Evolutionary conservation across 192 early-diverging fungal species (phyloP).

Genomic region (Paraglomus brasilianum): DNA sequence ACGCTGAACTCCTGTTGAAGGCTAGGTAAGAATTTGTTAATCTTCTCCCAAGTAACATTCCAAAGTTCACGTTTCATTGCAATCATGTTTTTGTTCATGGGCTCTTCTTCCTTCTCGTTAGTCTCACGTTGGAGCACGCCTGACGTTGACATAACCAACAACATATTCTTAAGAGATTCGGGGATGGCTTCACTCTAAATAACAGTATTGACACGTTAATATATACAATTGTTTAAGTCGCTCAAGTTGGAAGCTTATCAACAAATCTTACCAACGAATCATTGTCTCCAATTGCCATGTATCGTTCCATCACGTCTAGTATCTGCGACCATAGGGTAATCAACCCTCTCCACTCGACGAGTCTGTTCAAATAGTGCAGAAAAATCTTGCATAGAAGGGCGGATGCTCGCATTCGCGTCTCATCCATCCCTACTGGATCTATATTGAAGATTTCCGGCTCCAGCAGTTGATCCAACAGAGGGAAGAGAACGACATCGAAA

Average conservation of each 20-base stretch:
- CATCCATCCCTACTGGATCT: constrained; percentile 69
- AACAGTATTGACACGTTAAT: not conserved
- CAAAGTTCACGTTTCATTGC: constrained; percentile 47
- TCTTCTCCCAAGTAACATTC: constrained; percentile 67
- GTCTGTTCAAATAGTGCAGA: constrained; percentile 62
- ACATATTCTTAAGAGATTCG: constrained; percentile 80
- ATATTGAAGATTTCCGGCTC: constrained; percentile 67
- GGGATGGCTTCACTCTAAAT: constrained; percentile 67
- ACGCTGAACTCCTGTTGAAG: constrained; percentile 56
- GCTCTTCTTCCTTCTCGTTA: too few species aligned
- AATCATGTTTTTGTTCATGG: too few species aligned
- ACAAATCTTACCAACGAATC: constrained; percentile 52
- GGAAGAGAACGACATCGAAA: constrained; percentile 88
- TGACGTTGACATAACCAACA: constrained; percentile 76
- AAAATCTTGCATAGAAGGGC: constrained; percentile 74
- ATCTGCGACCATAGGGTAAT: constrained; percentile 62
- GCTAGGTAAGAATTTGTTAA: constrained; percentile 64
- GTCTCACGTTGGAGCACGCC: constrained; percentile 49
- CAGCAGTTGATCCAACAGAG: constrained; percentile 80
- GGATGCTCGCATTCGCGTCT: constrained; percentile 70
- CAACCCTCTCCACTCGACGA: constrained; percentile 58
- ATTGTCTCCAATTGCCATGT: constrained; percentile 57
- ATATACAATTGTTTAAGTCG: not conserved
- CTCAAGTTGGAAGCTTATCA: too few species aligned
- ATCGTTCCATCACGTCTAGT: constrained; percentile 63